Percentiles rank a stretch among this genome's conserved stretches.
These are phyloP conservation scores for Drechslera avenae DNA, from an alignment of 2,329 filamentous ascomycete species.

Conservation along the genomic window DNA sequence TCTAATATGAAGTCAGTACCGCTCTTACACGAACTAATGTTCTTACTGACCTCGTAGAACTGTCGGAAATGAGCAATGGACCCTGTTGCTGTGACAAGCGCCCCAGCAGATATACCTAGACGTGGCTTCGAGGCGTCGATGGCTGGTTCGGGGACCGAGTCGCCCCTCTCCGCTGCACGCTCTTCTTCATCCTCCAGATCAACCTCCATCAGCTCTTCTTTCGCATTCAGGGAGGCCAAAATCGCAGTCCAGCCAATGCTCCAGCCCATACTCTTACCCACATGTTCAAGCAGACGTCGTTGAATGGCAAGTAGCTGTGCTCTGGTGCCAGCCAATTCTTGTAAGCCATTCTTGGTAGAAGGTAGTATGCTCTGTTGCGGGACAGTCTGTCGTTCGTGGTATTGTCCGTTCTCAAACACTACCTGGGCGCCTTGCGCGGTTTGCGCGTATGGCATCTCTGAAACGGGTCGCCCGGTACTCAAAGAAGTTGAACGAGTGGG, in stretches of 20 bases:
- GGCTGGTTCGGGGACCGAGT: background rate
- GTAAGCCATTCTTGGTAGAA: conserved; percentile 63
- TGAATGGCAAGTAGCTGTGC: conserved; percentile 83
- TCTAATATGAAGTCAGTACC: conserved; percentile 64
- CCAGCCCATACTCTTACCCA: conserved; percentile 76
- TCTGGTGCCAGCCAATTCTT: conserved; percentile 80
- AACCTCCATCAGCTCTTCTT: conserved; percentile 45
- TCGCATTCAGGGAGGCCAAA: conserved; percentile 29
- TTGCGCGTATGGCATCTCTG: conserved; percentile 43
- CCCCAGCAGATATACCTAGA: conserved; percentile 36
- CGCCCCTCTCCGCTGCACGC: conserved; percentile 9
- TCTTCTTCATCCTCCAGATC: conserved; percentile 39
- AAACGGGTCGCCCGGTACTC: conserved; percentile 40
- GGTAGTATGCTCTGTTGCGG: conserved; percentile 26
- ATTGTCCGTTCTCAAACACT: conserved; percentile 48
- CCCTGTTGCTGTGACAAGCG: conserved; percentile 41
- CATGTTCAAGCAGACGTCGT: conserved; percentile 75
- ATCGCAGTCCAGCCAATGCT: conserved; percentile 70
- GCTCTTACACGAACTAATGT: background rate
- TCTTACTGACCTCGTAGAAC: conserved; percentile 46
- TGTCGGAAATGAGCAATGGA: conserved; percentile 49
- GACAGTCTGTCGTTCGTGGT: conserved; percentile 37
- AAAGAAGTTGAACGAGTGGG: conserved; percentile 69
- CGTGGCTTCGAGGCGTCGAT: conserved; percentile 17
- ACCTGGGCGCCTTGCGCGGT: conserved; percentile 37